These are phyloP conservation scores for Nyctanthes arbortristis DNA, from an alignment of 257 asterid genomes.

Conservation along the genomic window DNA sequence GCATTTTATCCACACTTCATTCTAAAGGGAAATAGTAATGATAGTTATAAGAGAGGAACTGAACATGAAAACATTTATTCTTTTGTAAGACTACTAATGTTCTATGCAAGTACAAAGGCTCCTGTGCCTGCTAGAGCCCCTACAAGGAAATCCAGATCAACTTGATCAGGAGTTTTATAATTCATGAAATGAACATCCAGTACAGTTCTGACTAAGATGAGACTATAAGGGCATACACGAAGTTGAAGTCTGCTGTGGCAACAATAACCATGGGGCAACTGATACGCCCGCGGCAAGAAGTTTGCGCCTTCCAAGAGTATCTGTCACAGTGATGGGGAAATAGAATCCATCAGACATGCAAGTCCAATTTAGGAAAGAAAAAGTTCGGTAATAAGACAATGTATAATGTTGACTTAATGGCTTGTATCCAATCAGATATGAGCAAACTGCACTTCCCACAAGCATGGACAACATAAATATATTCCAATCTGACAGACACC, in stretches of 20 bases:
- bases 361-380: constrained; percentile 7
- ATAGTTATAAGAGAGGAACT: background rate
- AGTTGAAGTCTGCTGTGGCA: constrained; percentile 46
- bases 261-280: constrained; percentile 48
- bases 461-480: constrained; percentile 4
- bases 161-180: background rate
- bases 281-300: constrained; percentile 64
- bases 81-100: background rate
- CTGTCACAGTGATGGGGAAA: constrained; percentile 36
- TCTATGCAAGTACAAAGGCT: background rate
- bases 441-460: constrained; percentile 2
- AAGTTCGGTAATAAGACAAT: background rate
- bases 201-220: constrained; percentile 9
- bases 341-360: background rate
- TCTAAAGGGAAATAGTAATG: background rate
- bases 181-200: background rate
- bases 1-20: background rate
- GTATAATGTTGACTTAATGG: constrained; percentile 1
- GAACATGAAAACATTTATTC: background rate
- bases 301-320: constrained; percentile 61
- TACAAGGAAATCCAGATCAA: background rate
- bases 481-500: background rate
- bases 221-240: constrained; percentile 52
- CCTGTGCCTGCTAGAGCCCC: no score
- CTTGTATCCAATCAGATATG: constrained; percentile 5